Evolutionary conservation across 2,329 filamentous ascomycete species (phyloP), one percentile per base, ranked within the genome.

Genomic region (Fusarium sambucinum): DNA sequence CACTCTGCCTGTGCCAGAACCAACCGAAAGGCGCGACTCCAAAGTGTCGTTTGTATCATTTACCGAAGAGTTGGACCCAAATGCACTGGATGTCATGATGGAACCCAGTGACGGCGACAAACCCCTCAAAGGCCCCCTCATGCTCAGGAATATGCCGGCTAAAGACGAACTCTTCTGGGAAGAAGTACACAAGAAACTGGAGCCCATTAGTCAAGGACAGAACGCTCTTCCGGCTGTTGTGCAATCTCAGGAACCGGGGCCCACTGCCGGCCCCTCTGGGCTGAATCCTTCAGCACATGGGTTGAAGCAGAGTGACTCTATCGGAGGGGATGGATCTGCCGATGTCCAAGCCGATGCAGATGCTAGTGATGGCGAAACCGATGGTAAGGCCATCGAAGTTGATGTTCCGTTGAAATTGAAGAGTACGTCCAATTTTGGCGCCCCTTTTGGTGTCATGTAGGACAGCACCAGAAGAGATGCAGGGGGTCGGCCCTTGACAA

Each of bases 81-180:
- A 70, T 21, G 65, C 74, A 42, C 63, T 63, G 12, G 74, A 78
- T 48, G 72, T 72, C 6, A 67, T 69, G 10, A 68, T 83, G 33
- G 80, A 84, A 29, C 77, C 81, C 6, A 72, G 75, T 11, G 80
- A 83, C 37, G 55, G 42, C 6, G 86, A 87, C 62, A 77, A 75
- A 2, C 77, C 79, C 21, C 77, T 88, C 32, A 84, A 81, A 54
- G 86, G 84, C 1, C 86, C 86, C 11, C 69, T 88, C 50, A 85
- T 84, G 78, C 78, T 88, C 37, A 80, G 82, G 59, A 88, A 88
- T 64, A 83, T 85, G 60, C 85, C 85, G 2, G 84, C 83, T 2
- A 80, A 86, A 48, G 86, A 88, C 59, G 86, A 87, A 68, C 77
- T 84, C 23, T 88, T 88, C 65, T 83, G 85, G 50, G 78, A 78